Percentiles rank a stretch among this genome's conserved stretches.
Evolutionary conservation across 148 eudicot genomes (phyloP).

Genomic region (Selenicereus undatus): DNA sequence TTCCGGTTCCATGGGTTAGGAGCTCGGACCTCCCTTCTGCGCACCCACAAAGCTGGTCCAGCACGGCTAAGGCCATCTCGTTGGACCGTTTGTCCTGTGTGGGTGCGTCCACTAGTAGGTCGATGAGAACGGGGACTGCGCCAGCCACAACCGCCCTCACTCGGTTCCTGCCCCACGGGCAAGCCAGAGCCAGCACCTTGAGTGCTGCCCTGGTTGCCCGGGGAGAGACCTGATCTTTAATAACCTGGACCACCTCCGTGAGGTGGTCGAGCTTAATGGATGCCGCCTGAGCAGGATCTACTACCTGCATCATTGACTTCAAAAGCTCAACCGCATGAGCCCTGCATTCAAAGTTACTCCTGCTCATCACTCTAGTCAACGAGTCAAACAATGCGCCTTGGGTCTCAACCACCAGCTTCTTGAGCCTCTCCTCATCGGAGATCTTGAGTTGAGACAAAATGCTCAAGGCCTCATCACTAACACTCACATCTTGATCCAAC

Average conservation of each 20-base stretch:
- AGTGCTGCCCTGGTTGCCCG: slow-evolving; percentile 48
- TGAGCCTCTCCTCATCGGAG: slow-evolving; percentile 39
- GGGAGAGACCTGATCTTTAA: slow-evolving; percentile 41
- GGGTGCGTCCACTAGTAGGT: slow-evolving; percentile 36
- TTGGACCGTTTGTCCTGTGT: slow-evolving; percentile 30
- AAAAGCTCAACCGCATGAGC: slow-evolving; percentile 44
- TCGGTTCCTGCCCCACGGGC: slow-evolving; percentile 57
- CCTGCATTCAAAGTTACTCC: slow-evolving; percentile 38
- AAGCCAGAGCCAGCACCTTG: slow-evolving; percentile 32
- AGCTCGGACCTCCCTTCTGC: slow-evolving; percentile 69
- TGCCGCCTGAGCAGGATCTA: slow-evolving; percentile 32
- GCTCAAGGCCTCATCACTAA: slow-evolving; percentile 43
- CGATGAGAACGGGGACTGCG: slow-evolving; percentile 31
- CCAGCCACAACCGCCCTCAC: slow-evolving; percentile 48
- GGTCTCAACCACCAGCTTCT: slow-evolving; percentile 23
- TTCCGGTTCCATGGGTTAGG: slow-evolving; percentile 53
- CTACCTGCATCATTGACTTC: slow-evolving; percentile 39
- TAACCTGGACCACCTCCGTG: slow-evolving; percentile 33
- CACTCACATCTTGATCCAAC: slow-evolving; percentile 16
- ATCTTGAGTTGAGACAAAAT: slow-evolving; percentile 46
- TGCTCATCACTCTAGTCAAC: neutral
- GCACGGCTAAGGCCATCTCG: slow-evolving; percentile 46
- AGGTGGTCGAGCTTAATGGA: slow-evolving; percentile 34
- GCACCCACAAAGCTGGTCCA: slow-evolving; percentile 60
- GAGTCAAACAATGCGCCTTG: slow-evolving; percentile 13